Base-by-base conservation (phyloP, 1,284 basidiomycete genomes). In the Boletus mariae region DNA sequence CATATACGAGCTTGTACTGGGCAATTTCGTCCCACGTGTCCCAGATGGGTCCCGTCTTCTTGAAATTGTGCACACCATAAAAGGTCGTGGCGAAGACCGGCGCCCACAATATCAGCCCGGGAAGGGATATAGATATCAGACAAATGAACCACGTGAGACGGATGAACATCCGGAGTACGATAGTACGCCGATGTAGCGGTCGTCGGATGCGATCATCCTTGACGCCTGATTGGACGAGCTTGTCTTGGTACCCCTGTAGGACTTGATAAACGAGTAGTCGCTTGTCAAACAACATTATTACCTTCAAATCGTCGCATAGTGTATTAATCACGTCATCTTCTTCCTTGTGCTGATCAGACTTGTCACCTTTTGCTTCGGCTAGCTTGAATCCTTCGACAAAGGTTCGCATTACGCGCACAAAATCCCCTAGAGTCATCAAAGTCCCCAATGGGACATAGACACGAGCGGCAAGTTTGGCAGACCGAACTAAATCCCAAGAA, bases 1-100 rank as follows among this genome's bases (percentile, higher is more conserved):
- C 92, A 61, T 89, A 90, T 28, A 87, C 80, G 48, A 94, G 83
- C 68, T 94, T 94, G 66, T 90, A 90, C 65, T 94, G 90, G 5
- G 91, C 90, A 59, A 94, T 90, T 69, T 93, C 89, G 62, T 92
- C 90, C 77, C 80, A 91, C 0, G 87, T 90, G 62, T 92, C 86
- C 74, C 85, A 88, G 32, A 87, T 77, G 0, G 89, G 89, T 0
- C 90, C 89, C 0, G 79, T 85, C 68, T 84, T 85, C 70, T 86
- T 84, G 77, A 87, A 85, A 57, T 84, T 82, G 62, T 78, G 79
- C 29, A 85, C 82, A 11, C 80, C 81, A 62, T 82, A 78, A 61
- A 83, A 78, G 11, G 87, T 82, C 47, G 87, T 80, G 56, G 74
- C 51, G 69, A 94, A 86, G 47, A 94, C 72, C 9, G 90, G 84